Conservation (phyloP, 257 asterid genomes). For the Nicotiana attenuata region DNA sequence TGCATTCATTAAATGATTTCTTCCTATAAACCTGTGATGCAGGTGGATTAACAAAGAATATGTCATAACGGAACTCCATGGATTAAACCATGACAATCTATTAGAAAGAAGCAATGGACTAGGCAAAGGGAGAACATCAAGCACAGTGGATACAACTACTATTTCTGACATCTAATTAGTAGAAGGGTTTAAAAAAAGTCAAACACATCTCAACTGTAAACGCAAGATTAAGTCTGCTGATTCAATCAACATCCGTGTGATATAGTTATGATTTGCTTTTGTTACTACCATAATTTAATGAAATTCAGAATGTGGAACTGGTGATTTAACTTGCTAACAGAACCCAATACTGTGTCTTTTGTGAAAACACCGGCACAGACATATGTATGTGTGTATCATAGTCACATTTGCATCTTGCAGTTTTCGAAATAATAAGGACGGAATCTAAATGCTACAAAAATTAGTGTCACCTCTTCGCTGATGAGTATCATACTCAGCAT, state of each 20-base stretch:
- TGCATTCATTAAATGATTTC: neutral
- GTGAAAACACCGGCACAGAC: neutral
- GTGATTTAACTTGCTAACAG: too few species aligned
- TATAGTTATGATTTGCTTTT: neutral
- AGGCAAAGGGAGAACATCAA: neutral
- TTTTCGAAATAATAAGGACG: neutral
- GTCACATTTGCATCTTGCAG: neutral
- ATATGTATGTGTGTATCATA: neutral
- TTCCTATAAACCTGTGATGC: neutral
- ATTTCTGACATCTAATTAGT: neutral
- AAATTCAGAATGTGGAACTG: neutral
- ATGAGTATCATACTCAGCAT: conserved; percentile 93
- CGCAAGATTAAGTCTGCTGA: neutral
- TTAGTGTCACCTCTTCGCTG: conserved; percentile 65
- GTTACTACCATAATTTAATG: neutral
- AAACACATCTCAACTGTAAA: neutral
- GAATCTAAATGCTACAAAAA: neutral
- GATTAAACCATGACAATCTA: neutral
- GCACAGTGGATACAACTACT: neutral
- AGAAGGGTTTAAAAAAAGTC: neutral
- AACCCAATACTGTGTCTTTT: neutral
- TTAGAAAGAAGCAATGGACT: neutral
- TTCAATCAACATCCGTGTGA: neutral
- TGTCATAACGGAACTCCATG: neutral
- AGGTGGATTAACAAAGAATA: neutral